Base-by-base conservation (phyloP, 2,329 filamentous ascomycete species). In the Camillea tinctor region DNA sequence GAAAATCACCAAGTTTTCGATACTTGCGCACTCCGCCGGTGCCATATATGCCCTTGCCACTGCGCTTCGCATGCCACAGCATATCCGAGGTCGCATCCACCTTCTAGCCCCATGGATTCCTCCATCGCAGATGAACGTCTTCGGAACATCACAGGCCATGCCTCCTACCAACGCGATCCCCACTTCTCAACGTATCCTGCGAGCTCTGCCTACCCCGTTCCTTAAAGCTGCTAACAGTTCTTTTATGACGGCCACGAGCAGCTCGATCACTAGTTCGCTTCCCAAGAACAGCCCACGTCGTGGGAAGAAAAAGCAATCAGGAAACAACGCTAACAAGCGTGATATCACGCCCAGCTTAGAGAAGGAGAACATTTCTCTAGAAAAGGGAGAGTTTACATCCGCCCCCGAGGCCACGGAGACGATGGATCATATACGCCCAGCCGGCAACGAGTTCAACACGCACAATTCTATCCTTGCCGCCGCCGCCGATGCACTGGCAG, bases 11-110 rank as follows among this genome's bases (percentile, higher is more conserved):
- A 96, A 97, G 67, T 99, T 99, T 73, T 98, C 94, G 6, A 91
- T 99, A 20, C 83, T 99, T 1, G 95, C 95, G 1, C 95, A 99
- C 75, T 98, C 94, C 0, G 95, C 95, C 0, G 95, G 95, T 17
- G 94, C 95, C n/a, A 96, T 99, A 56, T 99, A 99, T 72, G 95
- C 95, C 1, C 84, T 99, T 19, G 95, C 95, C 0, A 98, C 95
- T 0, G 95, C 95, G 0, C 81, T 99, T 51, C 91, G 95, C 51
- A 96, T 99, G 85, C 95, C 95, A 3, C 93, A 97, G 69, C 92
- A 97, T 71, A 96, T 99, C 62, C 89, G 93, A 5, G 95, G 95
- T 20, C 89, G 92, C 56, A 95, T 99, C 58, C 95, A 99, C 75
- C 85, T 99, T 2, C 83, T 99, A 8, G 94, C 95, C 0, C 95